Conservation (phyloP, 441 rosid genomes). For the Aleurites moluccanus region DNA sequence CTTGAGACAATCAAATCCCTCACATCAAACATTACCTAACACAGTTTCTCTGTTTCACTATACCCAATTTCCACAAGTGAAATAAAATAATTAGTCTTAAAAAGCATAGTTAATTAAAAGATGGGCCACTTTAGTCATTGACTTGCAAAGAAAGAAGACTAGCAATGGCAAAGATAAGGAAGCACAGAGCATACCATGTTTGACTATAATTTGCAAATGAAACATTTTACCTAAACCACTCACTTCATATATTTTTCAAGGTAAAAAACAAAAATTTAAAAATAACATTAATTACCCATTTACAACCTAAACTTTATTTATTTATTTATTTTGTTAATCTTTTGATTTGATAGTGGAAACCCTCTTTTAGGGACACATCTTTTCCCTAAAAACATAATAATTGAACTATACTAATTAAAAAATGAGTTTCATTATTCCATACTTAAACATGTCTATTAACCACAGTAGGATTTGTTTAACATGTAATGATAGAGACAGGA, state of each 20-base stretch:
- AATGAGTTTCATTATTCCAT: slow-evolving; percentile 14
- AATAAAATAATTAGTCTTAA: not conserved
- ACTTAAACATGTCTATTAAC: slow-evolving; percentile 28
- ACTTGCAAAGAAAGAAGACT: slow-evolving; percentile 16
- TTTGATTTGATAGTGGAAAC: slow-evolving; percentile 7
- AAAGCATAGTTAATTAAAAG: not conserved
- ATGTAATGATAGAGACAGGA: slow-evolving; percentile 19
- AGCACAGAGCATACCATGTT: slow-evolving; percentile 25
- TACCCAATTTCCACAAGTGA: not conserved
- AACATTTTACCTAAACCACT: slow-evolving; percentile 37
- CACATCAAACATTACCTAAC: slow-evolving; percentile 18
- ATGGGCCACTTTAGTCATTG: not conserved
- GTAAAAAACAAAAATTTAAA: slow-evolving; percentile 3
- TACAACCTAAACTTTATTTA: not conserved
- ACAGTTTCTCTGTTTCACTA: not conserved
- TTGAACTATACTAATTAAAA: slow-evolving; percentile 1
- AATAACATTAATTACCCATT: not conserved
- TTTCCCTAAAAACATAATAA: slow-evolving; percentile 17
- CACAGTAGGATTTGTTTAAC: slow-evolving; percentile 4
- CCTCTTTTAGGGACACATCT: slow-evolving; percentile 22
- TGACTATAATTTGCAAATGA: slow-evolving; percentile 19
- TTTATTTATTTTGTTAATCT: not conserved
- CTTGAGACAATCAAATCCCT: not conserved
- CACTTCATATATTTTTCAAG: not conserved
- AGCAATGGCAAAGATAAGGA: not conserved